Evolutionary conservation across 495 filamentous ascomycete species (phyloP).

Genomic region (Aspergillus carlsbadensis): DNA sequence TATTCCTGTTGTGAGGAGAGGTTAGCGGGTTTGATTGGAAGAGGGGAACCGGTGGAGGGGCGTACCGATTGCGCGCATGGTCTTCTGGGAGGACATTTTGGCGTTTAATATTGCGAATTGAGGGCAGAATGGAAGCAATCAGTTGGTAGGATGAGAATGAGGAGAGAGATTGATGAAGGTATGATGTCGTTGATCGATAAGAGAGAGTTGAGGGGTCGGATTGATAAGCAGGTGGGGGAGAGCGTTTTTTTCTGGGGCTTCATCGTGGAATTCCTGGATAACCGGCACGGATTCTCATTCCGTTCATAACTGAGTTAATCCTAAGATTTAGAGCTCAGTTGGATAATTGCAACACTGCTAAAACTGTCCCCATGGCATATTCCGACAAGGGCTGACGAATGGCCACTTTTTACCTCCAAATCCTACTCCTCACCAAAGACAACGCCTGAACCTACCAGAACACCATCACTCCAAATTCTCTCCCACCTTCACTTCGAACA

Average conservation of each 20-base stretch:
- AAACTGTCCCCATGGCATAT: no score
- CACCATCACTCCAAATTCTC: constrained; percentile 45
- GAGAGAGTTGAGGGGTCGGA: not conserved
- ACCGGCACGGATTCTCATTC: no score
- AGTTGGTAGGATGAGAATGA: not conserved
- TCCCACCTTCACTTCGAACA: constrained; percentile 61
- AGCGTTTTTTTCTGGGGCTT: no score
- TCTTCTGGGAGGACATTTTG: constrained; percentile 9
- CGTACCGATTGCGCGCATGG: constrained; percentile 24
- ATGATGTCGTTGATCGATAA: not conserved
- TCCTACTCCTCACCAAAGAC: not conserved
- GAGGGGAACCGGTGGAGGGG: not conserved
- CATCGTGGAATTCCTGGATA: no score
- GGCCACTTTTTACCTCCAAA: not conserved
- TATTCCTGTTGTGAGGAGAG: constrained; percentile 47
- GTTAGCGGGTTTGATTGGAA: not conserved
- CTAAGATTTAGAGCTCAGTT: no score
- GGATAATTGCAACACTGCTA: no score
- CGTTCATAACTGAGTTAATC: not conserved
- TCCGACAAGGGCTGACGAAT: no score
- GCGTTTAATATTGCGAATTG: not conserved
- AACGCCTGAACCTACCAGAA: not conserved
- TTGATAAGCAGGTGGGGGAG: constrained; percentile 12
- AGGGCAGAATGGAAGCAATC: no score
- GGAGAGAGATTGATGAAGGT: not conserved